Percentiles rank a stretch among this genome's conserved stretches.
Evolutionary conservation across 2,329 filamentous ascomycete genomes (phyloP).

Genomic region (Cyanodermella asteris): DNA sequence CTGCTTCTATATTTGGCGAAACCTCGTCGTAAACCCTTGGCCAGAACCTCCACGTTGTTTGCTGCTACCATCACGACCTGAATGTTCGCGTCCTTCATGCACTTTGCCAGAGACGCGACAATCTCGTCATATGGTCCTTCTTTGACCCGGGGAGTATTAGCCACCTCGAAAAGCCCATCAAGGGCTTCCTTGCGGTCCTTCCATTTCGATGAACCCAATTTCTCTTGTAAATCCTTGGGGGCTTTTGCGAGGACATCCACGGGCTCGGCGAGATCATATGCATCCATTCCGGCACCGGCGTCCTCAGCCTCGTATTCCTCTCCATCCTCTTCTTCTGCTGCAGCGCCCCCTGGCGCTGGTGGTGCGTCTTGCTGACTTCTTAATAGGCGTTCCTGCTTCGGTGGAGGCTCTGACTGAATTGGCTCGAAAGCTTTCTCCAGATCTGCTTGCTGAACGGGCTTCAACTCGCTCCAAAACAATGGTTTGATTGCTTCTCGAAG

Average conservation of each 20-base stretch:
- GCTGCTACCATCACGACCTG: constrained; percentile 83
- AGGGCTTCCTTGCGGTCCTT: constrained; percentile 92
- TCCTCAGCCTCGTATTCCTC: constrained; percentile 37
- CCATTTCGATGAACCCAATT: constrained; percentile 82
- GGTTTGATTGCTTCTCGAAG: constrained; percentile 94
- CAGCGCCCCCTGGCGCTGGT: constrained; percentile 43
- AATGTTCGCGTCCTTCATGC: constrained; percentile 97
- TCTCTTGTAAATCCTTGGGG: constrained; percentile 61
- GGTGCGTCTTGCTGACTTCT: constrained; percentile 73
- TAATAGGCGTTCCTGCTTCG: constrained; percentile 77
- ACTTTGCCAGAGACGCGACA: constrained; percentile 66
- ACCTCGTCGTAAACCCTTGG: constrained; percentile 56
- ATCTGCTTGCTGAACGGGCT: constrained; percentile 85
- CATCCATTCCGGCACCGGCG: constrained; percentile 49
- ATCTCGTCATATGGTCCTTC: constrained; percentile 76
- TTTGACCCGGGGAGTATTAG: constrained; percentile 80
- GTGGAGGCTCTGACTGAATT: constrained; percentile 63
- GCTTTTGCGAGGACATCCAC: constrained; percentile 70
- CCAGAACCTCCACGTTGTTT: constrained; percentile 74
- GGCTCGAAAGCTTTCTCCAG: constrained; percentile 87
- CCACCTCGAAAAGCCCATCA: constrained; percentile 51
- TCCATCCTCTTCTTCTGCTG: constrained; percentile 34
- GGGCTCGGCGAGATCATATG: constrained; percentile 62
- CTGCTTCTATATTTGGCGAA: constrained; percentile 63
- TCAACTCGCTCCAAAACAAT: constrained; percentile 88